Percentiles rank a stretch among this genome's conserved stretches.
Evolutionary conservation across 73 alveolate genomes (phyloP).

Genomic region (Tetrahymena borealis): DNA sequence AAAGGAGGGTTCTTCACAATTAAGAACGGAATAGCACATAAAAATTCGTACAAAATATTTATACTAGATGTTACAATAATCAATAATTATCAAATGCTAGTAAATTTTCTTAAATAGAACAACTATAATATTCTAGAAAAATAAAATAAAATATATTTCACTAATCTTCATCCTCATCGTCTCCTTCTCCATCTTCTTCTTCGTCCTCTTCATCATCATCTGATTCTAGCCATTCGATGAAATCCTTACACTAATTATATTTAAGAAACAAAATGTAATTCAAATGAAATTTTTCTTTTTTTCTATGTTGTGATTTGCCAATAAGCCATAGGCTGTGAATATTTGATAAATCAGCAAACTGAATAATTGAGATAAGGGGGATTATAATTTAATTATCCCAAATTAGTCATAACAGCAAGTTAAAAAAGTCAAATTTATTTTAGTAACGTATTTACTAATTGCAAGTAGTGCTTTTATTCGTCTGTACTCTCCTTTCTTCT

Average conservation of each 20-base stretch:
- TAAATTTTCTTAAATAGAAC: too few relatives aligned
- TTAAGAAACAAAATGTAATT: neutral
- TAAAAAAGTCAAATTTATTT: neutral
- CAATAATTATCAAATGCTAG: too few relatives aligned
- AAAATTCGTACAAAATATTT: too few relatives aligned
- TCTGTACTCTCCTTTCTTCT: neutral
- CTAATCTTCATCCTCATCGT: neutral
- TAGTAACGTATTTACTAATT: neutral
- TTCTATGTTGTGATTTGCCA: neutral
- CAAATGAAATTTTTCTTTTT: neutral
- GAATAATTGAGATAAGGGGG: neutral
- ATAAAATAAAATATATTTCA: too few relatives aligned
- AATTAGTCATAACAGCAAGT: neutral
- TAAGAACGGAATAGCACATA: too few relatives aligned
- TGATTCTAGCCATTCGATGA: neutral
- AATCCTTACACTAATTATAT: neutral
- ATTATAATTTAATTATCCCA: neutral
- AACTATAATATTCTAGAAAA: too few relatives aligned
- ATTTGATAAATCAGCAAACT: neutral
- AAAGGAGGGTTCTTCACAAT: too few relatives aligned
- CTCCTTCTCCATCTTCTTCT: neutral
- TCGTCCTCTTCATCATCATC: neutral
- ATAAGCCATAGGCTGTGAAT: neutral
- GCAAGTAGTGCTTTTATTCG: neutral
- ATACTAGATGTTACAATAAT: too few relatives aligned